These are phyloP conservation scores for Fusarium tuaranense DNA, from an alignment of 2,329 filamentous ascomycete genomes.

Conservation along the genomic window DNA sequence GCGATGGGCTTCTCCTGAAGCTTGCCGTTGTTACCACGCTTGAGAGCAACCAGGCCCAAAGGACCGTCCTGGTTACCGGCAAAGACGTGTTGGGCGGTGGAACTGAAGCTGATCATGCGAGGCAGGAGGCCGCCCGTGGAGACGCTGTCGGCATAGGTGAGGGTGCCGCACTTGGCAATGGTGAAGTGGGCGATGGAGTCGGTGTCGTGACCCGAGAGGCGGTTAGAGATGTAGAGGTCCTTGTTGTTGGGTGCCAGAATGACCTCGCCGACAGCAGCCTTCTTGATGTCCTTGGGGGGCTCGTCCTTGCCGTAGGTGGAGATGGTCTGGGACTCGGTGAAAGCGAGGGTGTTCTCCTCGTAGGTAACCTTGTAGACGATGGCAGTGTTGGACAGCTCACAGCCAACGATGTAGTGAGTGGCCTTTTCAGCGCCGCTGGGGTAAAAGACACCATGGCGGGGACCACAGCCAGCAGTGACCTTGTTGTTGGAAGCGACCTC, in stretches of 20 bases:
- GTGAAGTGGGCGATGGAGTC: constrained; percentile 63
- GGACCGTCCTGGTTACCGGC: constrained; percentile 60
- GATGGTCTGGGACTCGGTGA: constrained; percentile 52
- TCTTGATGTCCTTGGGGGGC: constrained; percentile 50
- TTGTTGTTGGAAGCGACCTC: constrained; percentile 50
- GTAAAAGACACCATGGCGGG: constrained; percentile 64
- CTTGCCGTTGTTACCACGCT: constrained; percentile 46
- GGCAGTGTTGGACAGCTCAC: constrained; percentile 60
- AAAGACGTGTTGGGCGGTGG: constrained; percentile 55
- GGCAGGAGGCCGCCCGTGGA: constrained; percentile 53
- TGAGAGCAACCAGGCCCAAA: constrained; percentile 54
- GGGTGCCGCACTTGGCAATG: constrained; percentile 45
- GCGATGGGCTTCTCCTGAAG: constrained; percentile 45
- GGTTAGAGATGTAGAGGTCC: constrained; percentile 65
- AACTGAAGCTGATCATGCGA: constrained; percentile 59
- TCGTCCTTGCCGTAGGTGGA: constrained; percentile 54
- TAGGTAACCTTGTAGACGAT: constrained; percentile 58
- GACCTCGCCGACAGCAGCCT: constrained; percentile 60
- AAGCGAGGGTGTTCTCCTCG: constrained; percentile 48
- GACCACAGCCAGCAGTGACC: constrained; percentile 56
- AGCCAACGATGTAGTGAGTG: constrained; percentile 60
- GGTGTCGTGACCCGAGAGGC: constrained; percentile 56
- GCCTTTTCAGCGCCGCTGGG: constrained; percentile 47
- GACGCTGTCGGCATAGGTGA: constrained; percentile 50
- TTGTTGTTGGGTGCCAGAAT: constrained; percentile 54